phyloP scores from a whole-genome alignment of 768 basidiomycete species.

The Lentinula raphanica region DNA sequence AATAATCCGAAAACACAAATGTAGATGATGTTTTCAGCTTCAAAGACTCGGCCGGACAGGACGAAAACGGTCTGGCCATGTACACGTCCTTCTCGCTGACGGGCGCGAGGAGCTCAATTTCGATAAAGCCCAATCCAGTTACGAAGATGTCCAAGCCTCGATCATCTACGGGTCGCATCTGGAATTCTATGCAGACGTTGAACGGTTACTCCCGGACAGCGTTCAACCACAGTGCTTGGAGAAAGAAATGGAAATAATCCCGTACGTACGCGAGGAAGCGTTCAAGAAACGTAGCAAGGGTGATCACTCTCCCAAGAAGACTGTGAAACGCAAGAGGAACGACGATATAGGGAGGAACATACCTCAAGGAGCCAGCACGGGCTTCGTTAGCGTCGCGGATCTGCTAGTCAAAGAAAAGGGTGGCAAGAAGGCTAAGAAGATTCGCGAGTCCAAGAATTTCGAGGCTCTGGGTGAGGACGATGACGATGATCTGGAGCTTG shows the following conservation, averaged over 20 bases:
- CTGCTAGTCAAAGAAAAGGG: constrained; percentile 46
- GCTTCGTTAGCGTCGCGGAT: constrained; percentile 67
- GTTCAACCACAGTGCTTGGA: constrained; percentile 74
- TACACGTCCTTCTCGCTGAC: constrained; percentile 90
- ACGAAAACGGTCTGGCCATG: constrained; percentile 80
- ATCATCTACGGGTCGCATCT: constrained; percentile 83
- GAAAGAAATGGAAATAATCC: constrained; percentile 77
- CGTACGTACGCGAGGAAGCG: constrained; percentile 52
- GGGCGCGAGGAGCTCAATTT: constrained; percentile 88
- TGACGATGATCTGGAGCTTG: constrained; percentile 63
- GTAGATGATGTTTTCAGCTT: constrained; percentile 45
- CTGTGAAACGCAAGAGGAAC: constrained; percentile 66
- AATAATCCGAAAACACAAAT: too few species aligned
- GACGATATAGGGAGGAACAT: constrained; percentile 66
- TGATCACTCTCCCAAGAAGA: constrained; percentile 23
- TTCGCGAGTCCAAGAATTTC: constrained; percentile 33
- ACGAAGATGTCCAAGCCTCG: constrained; percentile 82
- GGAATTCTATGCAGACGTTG: constrained; percentile 91
- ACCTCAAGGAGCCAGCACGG: constrained; percentile 62
- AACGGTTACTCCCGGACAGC: constrained; percentile 75
- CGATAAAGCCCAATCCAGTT: constrained; percentile 79
- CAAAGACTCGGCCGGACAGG: constrained; percentile 96
- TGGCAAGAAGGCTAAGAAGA: constrained; percentile 42
- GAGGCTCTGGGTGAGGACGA: constrained; percentile 58
- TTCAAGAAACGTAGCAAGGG: constrained; percentile 31